These are phyloP conservation scores for Sanghuangporus sanghuang DNA, from an alignment of 1,284 basidiomycete species.

Conservation along the genomic window DNA sequence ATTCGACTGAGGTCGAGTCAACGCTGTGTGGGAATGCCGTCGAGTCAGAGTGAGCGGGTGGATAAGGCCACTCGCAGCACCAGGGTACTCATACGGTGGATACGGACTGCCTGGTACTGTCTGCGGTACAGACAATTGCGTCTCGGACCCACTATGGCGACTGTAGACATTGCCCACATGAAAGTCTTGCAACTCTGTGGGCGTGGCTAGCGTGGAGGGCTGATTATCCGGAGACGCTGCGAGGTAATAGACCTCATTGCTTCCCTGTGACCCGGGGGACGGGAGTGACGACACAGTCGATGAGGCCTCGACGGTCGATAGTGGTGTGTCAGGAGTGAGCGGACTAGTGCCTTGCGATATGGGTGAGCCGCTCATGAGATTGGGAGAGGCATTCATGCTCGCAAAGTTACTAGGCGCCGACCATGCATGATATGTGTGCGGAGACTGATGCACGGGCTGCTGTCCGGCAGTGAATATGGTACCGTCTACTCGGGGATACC, in stretches of 20 bases:
- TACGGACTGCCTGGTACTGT: not conserved
- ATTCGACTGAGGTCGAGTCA: not conserved
- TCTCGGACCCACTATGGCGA: not conserved
- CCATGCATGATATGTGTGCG: not conserved
- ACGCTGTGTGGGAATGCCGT: not conserved
- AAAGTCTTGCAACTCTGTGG: not conserved
- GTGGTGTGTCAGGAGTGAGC: slow-evolving; percentile 7
- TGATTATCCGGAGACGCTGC: not conserved
- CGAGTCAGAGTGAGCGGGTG: not conserved
- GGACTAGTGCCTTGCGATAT: slow-evolving; percentile 9
- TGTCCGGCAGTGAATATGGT: not conserved
- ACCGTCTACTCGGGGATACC: not conserved
- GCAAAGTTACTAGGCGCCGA: not conserved
- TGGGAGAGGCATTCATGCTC: not conserved
- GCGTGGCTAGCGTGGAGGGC: not conserved
- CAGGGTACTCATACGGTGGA: not conserved
- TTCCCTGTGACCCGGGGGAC: slow-evolving; percentile 18
- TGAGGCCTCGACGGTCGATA: slow-evolving; percentile 8
- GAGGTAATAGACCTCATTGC: not conserved
- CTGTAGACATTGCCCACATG: not conserved
- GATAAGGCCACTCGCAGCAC: not conserved
- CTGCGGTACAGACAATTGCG: not conserved
- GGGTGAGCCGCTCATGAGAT: not conserved
- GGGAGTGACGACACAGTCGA: slow-evolving; percentile 10
- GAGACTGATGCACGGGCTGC: not conserved